phyloP scores from a whole-genome alignment of 371 early-diverging fungal species.

The Mucor lusitanicus region DNA sequence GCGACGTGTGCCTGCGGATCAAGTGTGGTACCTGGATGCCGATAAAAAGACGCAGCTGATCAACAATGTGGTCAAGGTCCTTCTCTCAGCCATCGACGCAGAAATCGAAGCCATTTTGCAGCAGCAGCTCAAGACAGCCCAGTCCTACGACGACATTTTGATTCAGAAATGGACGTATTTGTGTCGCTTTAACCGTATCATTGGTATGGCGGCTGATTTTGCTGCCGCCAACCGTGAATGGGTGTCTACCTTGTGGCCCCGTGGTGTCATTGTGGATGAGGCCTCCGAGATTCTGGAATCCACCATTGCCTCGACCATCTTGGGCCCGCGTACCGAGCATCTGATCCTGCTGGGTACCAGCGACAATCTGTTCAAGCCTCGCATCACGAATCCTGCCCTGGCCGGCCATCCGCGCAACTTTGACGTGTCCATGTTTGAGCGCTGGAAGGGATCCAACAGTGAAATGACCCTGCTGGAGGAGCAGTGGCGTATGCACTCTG shows the following conservation, averaged over 20 bases:
- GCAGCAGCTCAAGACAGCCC: conserved; percentile 23
- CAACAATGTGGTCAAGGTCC: background rate
- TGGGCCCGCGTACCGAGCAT: conserved; percentile 39
- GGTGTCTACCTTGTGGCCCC: conserved; percentile 30
- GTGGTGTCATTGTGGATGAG: conserved; percentile 40
- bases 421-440: conserved; percentile 35
- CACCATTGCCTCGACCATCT: conserved; percentile 13
- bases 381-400: conserved; percentile 5
- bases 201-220: conserved; percentile 46
- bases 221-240: conserved; percentile 36
- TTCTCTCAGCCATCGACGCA: conserved; percentile 25
- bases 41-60: conserved; percentile 4
- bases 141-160: conserved; percentile 25
- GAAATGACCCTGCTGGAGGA: conserved; percentile 31
- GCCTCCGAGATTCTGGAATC: conserved; percentile 36
- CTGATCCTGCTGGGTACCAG: conserved; percentile 35
- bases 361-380: conserved; percentile 14
- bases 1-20: conserved; percentile 1
- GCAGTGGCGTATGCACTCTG: conserved; percentile 47
- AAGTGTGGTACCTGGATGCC: conserved; percentile 20
- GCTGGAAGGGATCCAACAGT: conserved; percentile 37
- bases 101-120: conserved; percentile 28
- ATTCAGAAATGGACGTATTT: conserved; percentile 22
- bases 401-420: conserved; percentile 21
- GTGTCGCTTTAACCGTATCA: conserved; percentile 36